A percentile compares a stretch with the other conserved stretches of the same genome.
Conservation (phyloP, 2,329 filamentous ascomycete species). For the Aspergillus persii region DNA sequence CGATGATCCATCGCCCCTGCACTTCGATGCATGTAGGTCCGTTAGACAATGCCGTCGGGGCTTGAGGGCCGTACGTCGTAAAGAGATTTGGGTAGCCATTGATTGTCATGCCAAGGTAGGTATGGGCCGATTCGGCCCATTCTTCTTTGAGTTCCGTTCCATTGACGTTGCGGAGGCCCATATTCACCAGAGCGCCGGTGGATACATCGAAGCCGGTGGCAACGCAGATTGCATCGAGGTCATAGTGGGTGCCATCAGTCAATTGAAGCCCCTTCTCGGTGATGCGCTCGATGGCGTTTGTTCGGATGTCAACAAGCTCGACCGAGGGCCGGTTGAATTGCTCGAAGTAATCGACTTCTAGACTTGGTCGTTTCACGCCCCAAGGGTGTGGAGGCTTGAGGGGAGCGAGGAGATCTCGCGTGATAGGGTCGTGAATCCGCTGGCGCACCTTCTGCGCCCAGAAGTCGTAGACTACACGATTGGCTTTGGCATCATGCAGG, state of each 20-base stretch:
- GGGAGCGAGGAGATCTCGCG: constrained; percentile 54
- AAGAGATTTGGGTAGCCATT: constrained; percentile 51
- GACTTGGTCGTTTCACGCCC: constrained; percentile 51
- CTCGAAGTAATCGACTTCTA: constrained; percentile 54
- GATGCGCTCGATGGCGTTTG: constrained; percentile 44
- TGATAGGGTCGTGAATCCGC: constrained; percentile 51
- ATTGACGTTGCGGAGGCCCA: constrained; percentile 38
- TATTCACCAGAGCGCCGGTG: constrained; percentile 42
- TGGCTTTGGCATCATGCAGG: constrained; percentile 48
- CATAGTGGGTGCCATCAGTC: constrained; percentile 35
- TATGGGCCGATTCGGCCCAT: constrained; percentile 38
- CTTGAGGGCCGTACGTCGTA: constrained; percentile 57
- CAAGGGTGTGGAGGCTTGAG: constrained; percentile 54
- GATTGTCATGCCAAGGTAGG: constrained; percentile 45
- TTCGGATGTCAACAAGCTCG: constrained; percentile 46
- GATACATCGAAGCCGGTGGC: constrained; percentile 47
- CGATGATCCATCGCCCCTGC: constrained; percentile 57
- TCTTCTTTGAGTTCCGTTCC: constrained; percentile 34
- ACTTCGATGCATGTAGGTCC: constrained; percentile 55
- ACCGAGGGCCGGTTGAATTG: constrained; percentile 48
- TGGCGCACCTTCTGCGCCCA: constrained; percentile 53
- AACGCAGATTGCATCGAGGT: constrained; percentile 42
- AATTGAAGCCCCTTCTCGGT: constrained; percentile 41
- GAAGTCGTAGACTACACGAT: constrained; percentile 55
- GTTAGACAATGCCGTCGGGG: constrained; percentile 56